Conservation (phyloP, 768 basidiomycete genomes). For the Mycena crocata region DNA sequence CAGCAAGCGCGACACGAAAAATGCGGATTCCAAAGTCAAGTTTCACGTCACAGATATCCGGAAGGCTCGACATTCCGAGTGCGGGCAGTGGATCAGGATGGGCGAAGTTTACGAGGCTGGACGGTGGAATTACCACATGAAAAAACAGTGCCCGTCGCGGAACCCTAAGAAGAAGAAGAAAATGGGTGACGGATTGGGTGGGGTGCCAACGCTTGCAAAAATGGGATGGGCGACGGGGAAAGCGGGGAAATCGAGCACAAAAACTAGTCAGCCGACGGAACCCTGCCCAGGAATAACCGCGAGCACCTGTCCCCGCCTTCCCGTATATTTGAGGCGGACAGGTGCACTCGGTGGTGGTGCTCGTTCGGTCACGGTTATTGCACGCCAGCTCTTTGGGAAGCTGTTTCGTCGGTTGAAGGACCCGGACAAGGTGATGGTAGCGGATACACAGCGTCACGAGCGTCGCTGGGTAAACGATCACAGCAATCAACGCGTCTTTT, state of each 20-base stretch:
- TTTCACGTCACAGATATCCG: neutral
- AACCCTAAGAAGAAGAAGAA: neutral
- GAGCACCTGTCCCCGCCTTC: slow-evolving; percentile 7
- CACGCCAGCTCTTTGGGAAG: slow-evolving; percentile 22
- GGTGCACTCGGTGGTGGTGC: slow-evolving; percentile 32
- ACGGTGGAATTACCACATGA: neutral
- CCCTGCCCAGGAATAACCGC: slow-evolving; percentile 34
- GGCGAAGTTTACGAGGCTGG: neutral
- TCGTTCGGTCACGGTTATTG: slow-evolving; percentile 25
- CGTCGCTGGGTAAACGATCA: slow-evolving; percentile 44
- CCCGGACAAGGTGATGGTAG: slow-evolving; percentile 24
- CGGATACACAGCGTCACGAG: slow-evolving; percentile 29
- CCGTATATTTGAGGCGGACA: slow-evolving; percentile 27
- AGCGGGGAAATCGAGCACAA: too few species aligned
- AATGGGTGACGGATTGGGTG: neutral
- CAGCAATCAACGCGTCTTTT: slow-evolving; percentile 27
- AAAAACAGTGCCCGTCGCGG: neutral
- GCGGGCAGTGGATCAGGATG: neutral
- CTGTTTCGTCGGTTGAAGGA: slow-evolving; percentile 1
- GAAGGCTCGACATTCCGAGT: too few species aligned
- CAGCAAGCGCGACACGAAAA: too few species aligned
- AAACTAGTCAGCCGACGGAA: neutral
- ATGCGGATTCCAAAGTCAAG: neutral
- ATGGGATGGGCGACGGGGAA: neutral
- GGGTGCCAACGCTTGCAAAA: neutral